Conservation (phyloP, 495 filamentous ascomycete species). For the Lasiosphaeris hirsuta region DNA sequence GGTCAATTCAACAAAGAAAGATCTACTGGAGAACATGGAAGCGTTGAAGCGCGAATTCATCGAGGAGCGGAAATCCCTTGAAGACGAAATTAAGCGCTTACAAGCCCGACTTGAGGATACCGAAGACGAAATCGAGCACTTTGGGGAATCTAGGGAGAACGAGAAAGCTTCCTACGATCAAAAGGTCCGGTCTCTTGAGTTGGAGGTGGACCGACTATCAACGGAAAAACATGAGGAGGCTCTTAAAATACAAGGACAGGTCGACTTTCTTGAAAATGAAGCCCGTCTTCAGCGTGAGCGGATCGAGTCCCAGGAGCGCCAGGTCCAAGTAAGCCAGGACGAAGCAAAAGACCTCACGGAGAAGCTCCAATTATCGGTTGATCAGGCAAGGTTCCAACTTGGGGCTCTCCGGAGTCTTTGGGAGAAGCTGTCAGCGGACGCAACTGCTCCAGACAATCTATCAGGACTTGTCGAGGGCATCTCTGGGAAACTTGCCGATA, state of each 20-base stretch:
- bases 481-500: conserved; percentile 56
- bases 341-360: conserved; percentile 47
- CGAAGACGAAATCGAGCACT: conserved; percentile 84
- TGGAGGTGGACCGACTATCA: conserved; percentile 61
- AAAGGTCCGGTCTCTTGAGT: conserved; percentile 62
- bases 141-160: conserved; percentile 77
- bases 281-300: conserved; percentile 52
- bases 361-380: conserved; percentile 45
- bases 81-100: conserved; percentile 70
- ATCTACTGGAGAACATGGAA: conserved; percentile 92
- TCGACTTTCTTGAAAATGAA: conserved; percentile 55
- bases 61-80: conserved; percentile 74
- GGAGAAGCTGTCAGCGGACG: conserved; percentile 56
- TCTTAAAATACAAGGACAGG: conserved; percentile 53
- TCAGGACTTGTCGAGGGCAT: conserved; percentile 60
- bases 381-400: conserved; percentile 49
- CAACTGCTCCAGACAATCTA: conserved; percentile 54
- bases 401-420: conserved; percentile 60
- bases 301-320: conserved; percentile 49
- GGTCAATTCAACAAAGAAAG: conserved; percentile 84
- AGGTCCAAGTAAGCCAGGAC: conserved; percentile 53
- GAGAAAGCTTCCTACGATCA: conserved; percentile 67
- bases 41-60: conserved; percentile 85
- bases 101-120: conserved; percentile 76
- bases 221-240: conserved; percentile 55